phyloP scores from a whole-genome alignment of 2,329 filamentous ascomycete genomes.

The Diaporthe eres region DNA sequence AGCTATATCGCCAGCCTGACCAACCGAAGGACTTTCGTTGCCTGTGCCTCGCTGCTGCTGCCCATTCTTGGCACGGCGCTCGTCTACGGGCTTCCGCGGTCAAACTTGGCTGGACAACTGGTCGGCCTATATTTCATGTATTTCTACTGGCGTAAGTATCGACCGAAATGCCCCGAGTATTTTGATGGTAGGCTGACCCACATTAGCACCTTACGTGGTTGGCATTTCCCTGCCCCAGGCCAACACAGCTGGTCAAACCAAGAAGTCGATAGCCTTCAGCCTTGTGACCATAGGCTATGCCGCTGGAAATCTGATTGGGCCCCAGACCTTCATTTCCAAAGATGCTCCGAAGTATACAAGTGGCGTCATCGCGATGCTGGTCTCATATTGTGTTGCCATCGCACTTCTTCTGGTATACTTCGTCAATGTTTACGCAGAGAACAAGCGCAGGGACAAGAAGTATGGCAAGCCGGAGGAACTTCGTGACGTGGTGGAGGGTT shows the following conservation, averaged over 20 bases:
- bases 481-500: conserved; percentile 44
- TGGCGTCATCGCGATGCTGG: conserved; percentile 54
- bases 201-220: conserved; percentile 47
- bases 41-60: conserved; percentile 32
- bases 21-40: conserved; percentile 35
- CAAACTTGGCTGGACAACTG: conserved; percentile 37
- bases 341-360: conserved; percentile 56
- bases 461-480: conserved; percentile 46
- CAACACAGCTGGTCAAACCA: conserved; percentile 52
- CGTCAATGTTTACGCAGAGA: conserved; percentile 46
- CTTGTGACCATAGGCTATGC: conserved; percentile 57
- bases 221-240: conserved; percentile 48
- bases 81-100: conserved; percentile 35
- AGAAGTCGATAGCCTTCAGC: conserved; percentile 56
- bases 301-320: conserved; percentile 58
- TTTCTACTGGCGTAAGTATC: conserved; percentile 40
- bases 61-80: conserved; percentile 38
- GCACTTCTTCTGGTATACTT: conserved; percentile 51
- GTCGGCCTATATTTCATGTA: conserved; percentile 40
- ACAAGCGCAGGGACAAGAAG: conserved; percentile 46
- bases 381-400: conserved; percentile 52
- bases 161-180: background rate
- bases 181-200: background rate
- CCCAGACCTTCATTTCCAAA: conserved; percentile 55
- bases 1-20: conserved; percentile 37